phyloP scores from a whole-genome alignment of 371 early-diverging fungal species.

The Lichtheimia hyalospora region DNA sequence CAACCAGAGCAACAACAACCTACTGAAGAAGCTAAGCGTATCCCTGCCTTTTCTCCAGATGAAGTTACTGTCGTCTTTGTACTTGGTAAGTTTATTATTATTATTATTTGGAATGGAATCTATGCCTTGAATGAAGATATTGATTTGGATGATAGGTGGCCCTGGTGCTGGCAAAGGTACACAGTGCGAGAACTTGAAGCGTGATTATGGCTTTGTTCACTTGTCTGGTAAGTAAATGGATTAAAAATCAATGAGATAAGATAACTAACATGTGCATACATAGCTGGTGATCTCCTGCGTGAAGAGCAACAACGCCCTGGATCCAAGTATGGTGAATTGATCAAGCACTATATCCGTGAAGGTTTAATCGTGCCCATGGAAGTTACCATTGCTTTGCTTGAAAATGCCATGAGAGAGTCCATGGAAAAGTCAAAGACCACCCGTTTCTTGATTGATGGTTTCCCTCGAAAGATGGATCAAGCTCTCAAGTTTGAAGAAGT shows the following conservation, averaged over 20 bases:
- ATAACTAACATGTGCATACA: background rate
- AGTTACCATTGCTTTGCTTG: constrained; percentile 89
- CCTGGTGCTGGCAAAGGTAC: constrained; percentile 96
- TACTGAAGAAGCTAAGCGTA: background rate
- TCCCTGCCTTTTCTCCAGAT: constrained; percentile 22
- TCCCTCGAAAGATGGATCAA: constrained; percentile 96
- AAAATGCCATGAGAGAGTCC: constrained; percentile 82
- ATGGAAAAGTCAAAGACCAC: constrained; percentile 44
- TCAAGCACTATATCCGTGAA: constrained; percentile 87
- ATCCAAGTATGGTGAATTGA: constrained; percentile 90
- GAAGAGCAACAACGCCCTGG: constrained; percentile 84
- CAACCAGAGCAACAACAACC: background rate
- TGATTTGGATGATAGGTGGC: constrained; percentile 51
- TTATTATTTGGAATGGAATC: background rate
- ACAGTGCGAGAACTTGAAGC: constrained; percentile 84
- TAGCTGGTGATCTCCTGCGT: constrained; percentile 93
- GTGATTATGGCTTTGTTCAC: constrained; percentile 93
- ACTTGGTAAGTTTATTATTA: constrained; percentile 60
- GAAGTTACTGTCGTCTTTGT: constrained; percentile 75
- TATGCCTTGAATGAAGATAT: no score
- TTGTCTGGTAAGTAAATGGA: constrained; percentile 53
- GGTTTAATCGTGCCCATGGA: constrained; percentile 95
- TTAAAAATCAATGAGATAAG: background rate
- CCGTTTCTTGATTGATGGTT: constrained; percentile 95
- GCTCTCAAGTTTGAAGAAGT: constrained; percentile 89